Base-by-base conservation (phyloP, 1,284 basidiomycete genomes). In the Ceratobasidium sp. region DNA sequence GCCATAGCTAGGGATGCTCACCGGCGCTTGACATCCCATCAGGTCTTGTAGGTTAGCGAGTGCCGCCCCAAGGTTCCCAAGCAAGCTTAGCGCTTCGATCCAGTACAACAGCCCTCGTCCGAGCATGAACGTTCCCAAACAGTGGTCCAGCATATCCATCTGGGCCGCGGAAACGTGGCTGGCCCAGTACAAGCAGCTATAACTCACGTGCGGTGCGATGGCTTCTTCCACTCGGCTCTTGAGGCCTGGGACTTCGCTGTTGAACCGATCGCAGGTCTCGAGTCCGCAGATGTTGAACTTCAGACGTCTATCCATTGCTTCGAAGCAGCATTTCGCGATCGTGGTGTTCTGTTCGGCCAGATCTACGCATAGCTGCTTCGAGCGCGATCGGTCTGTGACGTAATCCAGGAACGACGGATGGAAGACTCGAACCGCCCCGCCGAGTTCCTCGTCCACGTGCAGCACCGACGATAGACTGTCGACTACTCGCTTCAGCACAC, bases 391-490 rank as follows among this genome's bases (percentile, higher is more conserved):
- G 26, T 77, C 60, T 6, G 53, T 65, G 31, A 77, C 47, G 26
- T 58, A 77, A 17, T 75, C 64, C 13, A 47, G 42, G 37, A 77
- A 77, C 33, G 76, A 77, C 2, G 64, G 64, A 45, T 75, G 76
- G 10, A 45, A 75, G 3, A 75, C n/a, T 1, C 76, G 69, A 23
- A 77, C 35, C 5, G 56, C 61, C 11, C 26, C 63, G 20, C 23
- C 63, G 4, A 7, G 53, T 4, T 51, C 7, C 31, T 65, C 23
- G 33, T 71, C 64, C 8, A 66, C n/a, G 17, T 74, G 39, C 15
- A 77, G 28, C 42, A 77, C 71, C 1, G 76, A 77, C 23, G 49
- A 60, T 8, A 77, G 63, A 15, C 45, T 37, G 5, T 15, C 28
- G 7, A 75, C 28, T n/a, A 73, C 54, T n/a, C 15, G 39, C 0